Evolutionary conservation across 164 flowering plant genomes (phyloP), one percentile per base, ranked within the genome.

Genomic region (Cinnamomum micranthum): DNA sequence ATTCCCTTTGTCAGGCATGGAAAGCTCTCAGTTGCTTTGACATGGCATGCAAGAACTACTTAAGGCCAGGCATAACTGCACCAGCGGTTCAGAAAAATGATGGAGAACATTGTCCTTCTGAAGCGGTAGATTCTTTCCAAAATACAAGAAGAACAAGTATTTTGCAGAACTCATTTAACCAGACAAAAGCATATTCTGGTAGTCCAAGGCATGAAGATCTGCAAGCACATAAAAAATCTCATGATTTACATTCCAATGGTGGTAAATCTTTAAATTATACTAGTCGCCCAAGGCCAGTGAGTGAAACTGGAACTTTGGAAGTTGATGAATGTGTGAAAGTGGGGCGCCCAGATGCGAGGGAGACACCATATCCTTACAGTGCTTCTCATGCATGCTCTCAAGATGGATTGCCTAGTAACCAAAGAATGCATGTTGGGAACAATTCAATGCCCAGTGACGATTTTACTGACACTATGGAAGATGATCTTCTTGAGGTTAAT

Each of bases 401-500:
- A 2, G 75, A 79, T 65, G 79, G 81, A 64, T 76, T 76, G 41
- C 68, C 74, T 72, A 50, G 69, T 74, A 72, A 73, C 70, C 76
- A 72, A 24, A 23, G 75, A 22, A 71, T 70, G 64, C 68, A 71
- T 47, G 58, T 65, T 31, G 68, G 75, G 60, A 81, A 76, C 67
- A 12, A 64, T 50, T 19, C 51, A 28, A n/a, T 55, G 62, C 78
- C 59, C 28, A 65, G 22, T 2, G 76, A 68, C 33, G 72, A 75
- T 73, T 67, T 76, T 78, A 71, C 65, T 77, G 81, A 75, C 82
- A 86, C 68, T 41, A 73, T 87, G 25, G 89, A 86, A 80, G 97
- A 95, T 65, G 98, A 95, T 82, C 81, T 94, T 77, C 87, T 96
- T 71, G 83, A 86, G 99, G 99, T 96, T 84, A 78, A 50, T 14